Conservation (phyloP, 306 rosid genomes). For the Heteromeles arbutifolia region DNA sequence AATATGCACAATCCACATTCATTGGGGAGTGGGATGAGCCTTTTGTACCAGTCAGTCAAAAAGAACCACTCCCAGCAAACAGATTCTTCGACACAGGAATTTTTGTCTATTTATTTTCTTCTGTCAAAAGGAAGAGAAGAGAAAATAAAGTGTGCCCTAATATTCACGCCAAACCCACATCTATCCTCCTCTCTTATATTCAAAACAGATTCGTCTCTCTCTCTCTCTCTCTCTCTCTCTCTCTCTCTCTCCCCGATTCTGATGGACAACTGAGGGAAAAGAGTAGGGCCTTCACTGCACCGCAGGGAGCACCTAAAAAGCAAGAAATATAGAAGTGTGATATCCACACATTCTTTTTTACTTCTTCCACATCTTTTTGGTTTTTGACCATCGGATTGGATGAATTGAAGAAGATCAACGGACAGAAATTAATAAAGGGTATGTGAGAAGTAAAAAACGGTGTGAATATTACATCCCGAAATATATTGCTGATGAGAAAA, state of each 20-base stretch:
- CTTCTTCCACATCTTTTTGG: too few relatives aligned
- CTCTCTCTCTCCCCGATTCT: not conserved
- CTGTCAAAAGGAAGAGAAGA: slow-evolving; percentile 13
- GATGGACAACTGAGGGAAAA: slow-evolving; percentile 33
- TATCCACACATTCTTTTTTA: too few relatives aligned
- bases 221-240: not conserved
- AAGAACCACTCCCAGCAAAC: slow-evolving; percentile 9
- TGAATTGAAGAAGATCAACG: too few relatives aligned
- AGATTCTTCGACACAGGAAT: slow-evolving; percentile 14
- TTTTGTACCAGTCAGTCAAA: slow-evolving; percentile 13
- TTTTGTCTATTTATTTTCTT: not conserved
- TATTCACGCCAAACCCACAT: not conserved
- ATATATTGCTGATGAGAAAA: slow-evolving; percentile 27
- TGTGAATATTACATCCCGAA: too few relatives aligned
- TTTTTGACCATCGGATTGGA: too few relatives aligned
- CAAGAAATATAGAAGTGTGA: too few relatives aligned
- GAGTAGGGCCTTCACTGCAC: slow-evolving; percentile 24
- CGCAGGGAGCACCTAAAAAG: slow-evolving; percentile 42
- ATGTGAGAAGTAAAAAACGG: too few relatives aligned
- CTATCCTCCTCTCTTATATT: not conserved
- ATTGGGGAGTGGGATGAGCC: slow-evolving; percentile 4
- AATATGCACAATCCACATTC: slow-evolving; percentile 3
- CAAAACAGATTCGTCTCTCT: not conserved
- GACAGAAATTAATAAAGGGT: too few relatives aligned
- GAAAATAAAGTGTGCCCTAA: not conserved